These are phyloP conservation scores for Salmacisia buchloeana DNA, from an alignment of 1,284 basidiomycete species.

Conservation along the genomic window DNA sequence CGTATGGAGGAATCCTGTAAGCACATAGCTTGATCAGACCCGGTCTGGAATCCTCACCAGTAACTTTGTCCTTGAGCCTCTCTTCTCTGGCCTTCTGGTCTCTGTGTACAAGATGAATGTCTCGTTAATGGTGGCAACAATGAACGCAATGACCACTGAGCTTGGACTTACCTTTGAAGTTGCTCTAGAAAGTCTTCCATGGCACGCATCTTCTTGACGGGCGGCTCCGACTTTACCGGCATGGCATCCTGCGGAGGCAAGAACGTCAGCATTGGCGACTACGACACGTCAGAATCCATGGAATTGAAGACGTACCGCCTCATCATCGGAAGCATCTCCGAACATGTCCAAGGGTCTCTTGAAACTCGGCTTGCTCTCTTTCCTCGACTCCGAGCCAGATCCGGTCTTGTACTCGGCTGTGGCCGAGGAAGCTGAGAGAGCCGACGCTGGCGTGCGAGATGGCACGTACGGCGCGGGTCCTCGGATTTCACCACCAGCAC, in stretches of 20 bases:
- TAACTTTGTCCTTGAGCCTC: conserved; percentile 63
- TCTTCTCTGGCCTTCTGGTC: conserved; percentile 85
- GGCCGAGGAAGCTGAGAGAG: too few relatives aligned
- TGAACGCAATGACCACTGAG: too few relatives aligned
- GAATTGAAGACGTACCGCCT: conserved; percentile 16
- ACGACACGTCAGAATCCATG: neutral
- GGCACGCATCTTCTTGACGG: conserved; percentile 23
- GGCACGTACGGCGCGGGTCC: too few relatives aligned
- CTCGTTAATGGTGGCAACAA: neutral
- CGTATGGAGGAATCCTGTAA: conserved; percentile 13
- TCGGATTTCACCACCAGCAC: too few relatives aligned
- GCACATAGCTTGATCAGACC: neutral
- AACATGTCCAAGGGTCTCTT: conserved; percentile 5
- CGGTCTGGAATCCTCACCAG: conserved; percentile 54
- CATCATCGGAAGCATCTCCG: conserved; percentile 12
- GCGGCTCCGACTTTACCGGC: conserved; percentile 19
- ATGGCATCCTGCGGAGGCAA: neutral
- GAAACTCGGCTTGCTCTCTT: neutral
- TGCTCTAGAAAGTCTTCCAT: conserved; percentile 35
- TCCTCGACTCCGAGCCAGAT: conserved; percentile 5
- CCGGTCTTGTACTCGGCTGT: neutral
- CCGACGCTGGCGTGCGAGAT: too few relatives aligned
- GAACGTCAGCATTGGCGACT: neutral
- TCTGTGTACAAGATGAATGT: conserved; percentile 55
- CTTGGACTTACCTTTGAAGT: conserved; percentile 24